Evolutionary conservation across 441 rosid genomes (phyloP).

Genomic region (Theobroma grandiflorum): DNA sequence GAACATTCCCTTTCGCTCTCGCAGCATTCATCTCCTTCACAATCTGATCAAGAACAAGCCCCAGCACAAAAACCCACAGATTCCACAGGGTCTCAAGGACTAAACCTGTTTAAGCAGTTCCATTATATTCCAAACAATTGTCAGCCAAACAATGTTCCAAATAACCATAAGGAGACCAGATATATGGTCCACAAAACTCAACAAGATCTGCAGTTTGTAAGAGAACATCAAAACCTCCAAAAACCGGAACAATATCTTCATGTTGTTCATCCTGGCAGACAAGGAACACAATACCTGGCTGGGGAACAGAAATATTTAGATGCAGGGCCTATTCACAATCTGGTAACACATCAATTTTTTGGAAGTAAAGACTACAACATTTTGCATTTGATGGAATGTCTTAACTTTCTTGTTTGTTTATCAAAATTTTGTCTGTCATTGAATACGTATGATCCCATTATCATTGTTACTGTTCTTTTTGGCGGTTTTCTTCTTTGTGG

Average conservation of each 20-base stretch:
- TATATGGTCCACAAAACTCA: constrained; percentile 33
- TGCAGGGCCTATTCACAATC: constrained; percentile 38
- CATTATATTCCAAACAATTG: constrained; percentile 38
- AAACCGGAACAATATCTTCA: constrained; percentile 40
- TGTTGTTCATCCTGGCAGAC: constrained; percentile 36
- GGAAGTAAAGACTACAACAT: not conserved
- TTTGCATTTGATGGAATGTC: not conserved
- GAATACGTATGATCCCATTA: not conserved
- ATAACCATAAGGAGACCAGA: constrained; percentile 35
- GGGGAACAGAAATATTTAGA: constrained; percentile 38
- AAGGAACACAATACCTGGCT: constrained; percentile 33
- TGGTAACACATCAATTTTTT: constrained; percentile 40
- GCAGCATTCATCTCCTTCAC: constrained; percentile 76
- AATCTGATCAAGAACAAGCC: constrained; percentile 73
- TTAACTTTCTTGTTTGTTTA: not conserved
- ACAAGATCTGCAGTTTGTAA: constrained; percentile 30
- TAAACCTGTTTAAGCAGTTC: constrained; percentile 46
- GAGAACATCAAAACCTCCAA: constrained; percentile 33
- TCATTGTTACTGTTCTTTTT: not conserved
- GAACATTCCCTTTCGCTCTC: constrained; percentile 75
- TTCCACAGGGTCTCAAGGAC: constrained; percentile 43
- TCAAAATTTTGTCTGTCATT: not conserved
- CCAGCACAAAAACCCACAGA: constrained; percentile 43
- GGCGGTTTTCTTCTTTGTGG: not conserved
- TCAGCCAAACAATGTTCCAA: constrained; percentile 33